These are phyloP conservation scores for Arabidopsis hybrid DNA, from an alignment of 441 rosid genomes.

Conservation along the genomic window DNA sequence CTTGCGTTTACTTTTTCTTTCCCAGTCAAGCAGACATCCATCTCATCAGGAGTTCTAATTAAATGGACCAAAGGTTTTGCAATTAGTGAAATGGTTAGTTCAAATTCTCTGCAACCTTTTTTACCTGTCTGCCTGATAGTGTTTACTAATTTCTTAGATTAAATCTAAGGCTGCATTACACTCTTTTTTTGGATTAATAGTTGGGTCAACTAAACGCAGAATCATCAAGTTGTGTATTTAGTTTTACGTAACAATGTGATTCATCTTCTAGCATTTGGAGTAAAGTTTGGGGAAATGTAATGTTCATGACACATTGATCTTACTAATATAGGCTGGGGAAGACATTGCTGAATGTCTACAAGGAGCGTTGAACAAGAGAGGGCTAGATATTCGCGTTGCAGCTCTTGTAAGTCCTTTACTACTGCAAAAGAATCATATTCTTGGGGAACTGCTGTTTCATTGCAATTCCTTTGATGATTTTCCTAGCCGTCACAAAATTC, in stretches of 20 bases:
- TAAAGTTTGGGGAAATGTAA: conserved; percentile 16
- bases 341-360: conserved; percentile 72
- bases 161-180: neutral
- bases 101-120: neutral
- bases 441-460: conserved; percentile 25
- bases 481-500: neutral
- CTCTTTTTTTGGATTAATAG: neutral
- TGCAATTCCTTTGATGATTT: neutral
- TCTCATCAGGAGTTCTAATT: conserved; percentile 70
- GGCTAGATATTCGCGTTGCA: conserved; percentile 67
- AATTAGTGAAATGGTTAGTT: conserved; percentile 80
- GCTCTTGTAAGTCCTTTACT: conserved; percentile 66
- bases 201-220: conserved; percentile 4
- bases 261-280: conserved; percentile 15
- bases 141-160: neutral
- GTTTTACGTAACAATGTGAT: conserved; percentile 6
- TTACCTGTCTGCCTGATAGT: neutral
- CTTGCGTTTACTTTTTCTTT: conserved; percentile 93
- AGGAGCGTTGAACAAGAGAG: conserved; percentile 62
- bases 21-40: conserved; percentile 82
- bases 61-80: conserved; percentile 91
- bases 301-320: conserved; percentile 30
- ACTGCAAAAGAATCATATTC: conserved; percentile 13
- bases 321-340: conserved; percentile 62
- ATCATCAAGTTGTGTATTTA: neutral